phyloP scores from a whole-genome alignment of 805 yeast species.

The Pichia membranifaciens region DNA sequence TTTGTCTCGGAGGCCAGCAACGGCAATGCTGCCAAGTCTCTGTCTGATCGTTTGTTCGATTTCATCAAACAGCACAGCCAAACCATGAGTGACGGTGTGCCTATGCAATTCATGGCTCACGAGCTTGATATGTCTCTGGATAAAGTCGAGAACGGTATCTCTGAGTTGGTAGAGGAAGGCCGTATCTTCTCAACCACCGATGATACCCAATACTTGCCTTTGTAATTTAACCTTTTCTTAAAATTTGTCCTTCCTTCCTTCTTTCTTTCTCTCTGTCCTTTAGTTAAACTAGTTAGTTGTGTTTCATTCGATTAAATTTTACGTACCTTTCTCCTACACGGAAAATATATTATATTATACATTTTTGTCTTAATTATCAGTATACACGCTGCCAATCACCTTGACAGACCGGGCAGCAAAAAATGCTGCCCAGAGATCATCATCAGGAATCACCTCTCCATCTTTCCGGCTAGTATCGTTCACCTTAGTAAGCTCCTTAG shows the following conservation, averaged over 20 bases:
- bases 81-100: constrained; percentile 74
- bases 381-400: constrained; percentile 15
- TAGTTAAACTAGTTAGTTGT: constrained; percentile 16
- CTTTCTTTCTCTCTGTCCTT: constrained; percentile 15
- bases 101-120: constrained; percentile 54
- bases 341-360: no score
- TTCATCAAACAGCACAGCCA: constrained; percentile 44
- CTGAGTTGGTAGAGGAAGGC: constrained; percentile 58
- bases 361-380: no score
- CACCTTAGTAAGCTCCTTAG: constrained; percentile 49
- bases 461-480: constrained; percentile 44
- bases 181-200: constrained; percentile 64
- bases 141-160: constrained; percentile 45
- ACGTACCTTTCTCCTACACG: no score
- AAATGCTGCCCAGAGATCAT: constrained; percentile 59
- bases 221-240: constrained; percentile 24
- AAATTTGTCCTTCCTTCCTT: background rate
- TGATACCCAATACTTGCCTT: constrained; percentile 54
- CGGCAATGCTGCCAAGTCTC: constrained; percentile 12
- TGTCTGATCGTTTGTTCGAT: constrained; percentile 36
- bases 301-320: constrained; percentile 5
- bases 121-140: constrained; percentile 44
- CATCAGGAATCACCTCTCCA: constrained; percentile 55
- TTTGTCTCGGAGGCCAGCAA: constrained; percentile 37
- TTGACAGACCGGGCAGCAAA: constrained; percentile 35